Evolutionary conservation across 345 rosid species (phyloP).

Genomic region (Gossypium stocksii): DNA sequence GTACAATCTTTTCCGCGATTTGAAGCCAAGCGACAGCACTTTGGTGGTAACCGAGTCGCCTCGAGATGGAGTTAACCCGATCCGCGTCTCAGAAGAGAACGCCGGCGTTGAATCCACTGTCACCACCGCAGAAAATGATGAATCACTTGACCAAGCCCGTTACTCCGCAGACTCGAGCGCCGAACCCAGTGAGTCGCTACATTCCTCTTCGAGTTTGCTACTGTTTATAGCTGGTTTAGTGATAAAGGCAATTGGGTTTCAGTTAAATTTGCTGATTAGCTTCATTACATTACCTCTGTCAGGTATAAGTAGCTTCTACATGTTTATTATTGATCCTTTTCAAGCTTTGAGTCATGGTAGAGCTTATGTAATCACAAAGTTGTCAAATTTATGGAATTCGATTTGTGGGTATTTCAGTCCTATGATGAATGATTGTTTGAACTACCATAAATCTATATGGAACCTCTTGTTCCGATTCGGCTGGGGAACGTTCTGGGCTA

Average conservation of each 20-base stretch:
- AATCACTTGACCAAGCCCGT: background rate
- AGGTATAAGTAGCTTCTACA: constrained; percentile 30
- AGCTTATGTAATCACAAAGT: constrained; percentile 25
- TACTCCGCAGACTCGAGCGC: constrained; percentile 19
- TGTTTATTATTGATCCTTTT: constrained; percentile 59
- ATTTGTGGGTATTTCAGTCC: constrained; percentile 30
- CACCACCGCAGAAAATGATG: constrained; percentile 12
- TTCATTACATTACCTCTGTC: constrained; percentile 45
- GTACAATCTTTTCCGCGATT: constrained; percentile 18
- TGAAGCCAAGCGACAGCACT: constrained; percentile 28
- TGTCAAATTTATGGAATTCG: constrained; percentile 24
- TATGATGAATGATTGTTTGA: constrained; percentile 32
- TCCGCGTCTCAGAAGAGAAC: constrained; percentile 12
- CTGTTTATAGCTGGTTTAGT: constrained; percentile 40
- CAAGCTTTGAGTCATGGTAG: constrained; percentile 34
- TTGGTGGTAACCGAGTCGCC: constrained; percentile 21
- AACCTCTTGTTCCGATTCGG: constrained; percentile 41
- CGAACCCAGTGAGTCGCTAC: constrained; percentile 23
- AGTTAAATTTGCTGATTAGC: constrained; percentile 43
- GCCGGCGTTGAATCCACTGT: constrained; percentile 27
- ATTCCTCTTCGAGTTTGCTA: constrained; percentile 31
- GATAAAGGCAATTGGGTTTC: constrained; percentile 64
- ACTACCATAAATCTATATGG: constrained; percentile 42
- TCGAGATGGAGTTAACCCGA: constrained; percentile 21
- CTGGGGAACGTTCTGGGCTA: constrained; percentile 65